Evolutionary conservation across 148 eudicot genomes (phyloP).

Genomic region (Cornus suecica): DNA sequence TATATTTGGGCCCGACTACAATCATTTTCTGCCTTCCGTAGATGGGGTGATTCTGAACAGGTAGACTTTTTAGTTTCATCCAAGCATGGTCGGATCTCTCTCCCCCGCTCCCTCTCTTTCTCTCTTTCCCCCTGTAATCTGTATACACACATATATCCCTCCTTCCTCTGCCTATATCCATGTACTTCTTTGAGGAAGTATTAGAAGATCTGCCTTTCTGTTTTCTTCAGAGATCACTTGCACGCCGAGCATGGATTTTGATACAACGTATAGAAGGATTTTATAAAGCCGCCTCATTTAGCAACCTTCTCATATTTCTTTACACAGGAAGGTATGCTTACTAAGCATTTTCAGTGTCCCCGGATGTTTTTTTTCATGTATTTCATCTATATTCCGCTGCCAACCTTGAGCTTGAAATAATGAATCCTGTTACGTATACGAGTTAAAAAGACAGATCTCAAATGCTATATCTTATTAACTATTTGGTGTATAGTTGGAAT

Average conservation of each 20-base stretch:
- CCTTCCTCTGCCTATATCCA: too few species aligned
- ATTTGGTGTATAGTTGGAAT: background rate
- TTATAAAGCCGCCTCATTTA: conserved; percentile 84
- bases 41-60: conserved; percentile 98
- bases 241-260: conserved; percentile 80
- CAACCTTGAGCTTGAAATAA: background rate
- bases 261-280: conserved; percentile 87
- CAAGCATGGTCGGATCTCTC: background rate
- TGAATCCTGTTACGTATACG: background rate
- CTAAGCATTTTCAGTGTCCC: background rate
- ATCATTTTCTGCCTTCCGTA: conserved; percentile 91
- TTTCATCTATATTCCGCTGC: background rate
- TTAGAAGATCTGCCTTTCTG: background rate
- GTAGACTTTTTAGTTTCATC: conserved; percentile 24
- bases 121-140: too few species aligned
- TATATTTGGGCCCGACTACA: conserved; percentile 89
- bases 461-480: background rate
- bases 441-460: background rate
- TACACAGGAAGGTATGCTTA: conserved; percentile 79
- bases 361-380: background rate
- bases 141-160: too few species aligned
- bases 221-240: conserved; percentile 60
- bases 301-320: conserved; percentile 86
- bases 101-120: background rate
- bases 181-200: background rate